Base-by-base conservation (phyloP, 345 rosid genomes). In the Acer campestre region DNA sequence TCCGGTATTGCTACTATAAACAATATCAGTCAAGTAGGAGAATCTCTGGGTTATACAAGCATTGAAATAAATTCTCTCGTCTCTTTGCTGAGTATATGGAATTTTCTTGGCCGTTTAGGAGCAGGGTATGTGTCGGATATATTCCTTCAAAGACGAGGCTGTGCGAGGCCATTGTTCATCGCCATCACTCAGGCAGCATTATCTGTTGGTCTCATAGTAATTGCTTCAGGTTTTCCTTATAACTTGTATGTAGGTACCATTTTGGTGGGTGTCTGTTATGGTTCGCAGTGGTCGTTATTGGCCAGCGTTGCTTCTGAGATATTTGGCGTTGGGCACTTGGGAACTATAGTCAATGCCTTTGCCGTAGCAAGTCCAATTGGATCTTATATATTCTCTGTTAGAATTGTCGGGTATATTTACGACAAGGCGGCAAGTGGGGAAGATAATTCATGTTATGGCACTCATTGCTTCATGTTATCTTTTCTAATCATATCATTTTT, bases 211-310 rank as follows among this genome's bases (percentile, higher is more conserved):
- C 98, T 90, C 78, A 23, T 88, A 51, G 81, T 93, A 35, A 82
- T 95, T 18, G 97, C 98, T 61, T 86, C 85, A 0, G 98, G 98
- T 27, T 88, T 93, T 25, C 72, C 87, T 0, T 89, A 88, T 44
- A 89, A 80, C 64, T 81, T 95, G 71, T 93, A 93, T 35, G 46
- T 86, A 0, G 97, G 98, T 76, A 87, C 98, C 4, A 66, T 91
- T 56, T 71, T 95, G 10, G 94, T 93, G 9, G 98, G 98, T 2
- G 76, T 93, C 74, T 90, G 95, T 64, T 93, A 95, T 40, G 99
- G 99, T 69, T 88, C 92, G 20, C 95, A 88, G 63, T 92, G 98
- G 98, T 92, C 97, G 1, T 61, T 95, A 79, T 89, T 95, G 98
- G 95, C 98, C 18, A 91, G 92, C 3, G 87, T 95, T 46, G 82